These are phyloP conservation scores for Fusarium mangiferae DNA, from an alignment of 2,329 filamentous ascomycete genomes.

Conservation along the genomic window DNA sequence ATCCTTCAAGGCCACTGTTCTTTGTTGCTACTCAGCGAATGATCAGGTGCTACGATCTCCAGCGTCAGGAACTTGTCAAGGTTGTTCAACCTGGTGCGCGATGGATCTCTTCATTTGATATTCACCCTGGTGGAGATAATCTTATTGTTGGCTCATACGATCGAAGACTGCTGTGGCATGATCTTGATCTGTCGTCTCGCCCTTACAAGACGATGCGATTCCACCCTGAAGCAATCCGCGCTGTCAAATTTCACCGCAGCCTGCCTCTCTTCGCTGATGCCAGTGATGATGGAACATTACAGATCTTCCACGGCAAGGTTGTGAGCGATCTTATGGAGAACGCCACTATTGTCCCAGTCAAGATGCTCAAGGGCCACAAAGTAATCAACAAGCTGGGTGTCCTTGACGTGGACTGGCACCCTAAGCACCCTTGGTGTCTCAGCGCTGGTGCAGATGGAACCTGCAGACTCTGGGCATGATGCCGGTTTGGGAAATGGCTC, in stretches of 20 bases:
- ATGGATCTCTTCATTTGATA: constrained; percentile 92
- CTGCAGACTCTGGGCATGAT: constrained; percentile 80
- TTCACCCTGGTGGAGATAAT: constrained; percentile 94
- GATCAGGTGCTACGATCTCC: constrained; percentile 93
- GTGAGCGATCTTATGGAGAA: constrained; percentile 96
- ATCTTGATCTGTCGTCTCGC: constrained; percentile 87
- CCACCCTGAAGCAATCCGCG: constrained; percentile 89
- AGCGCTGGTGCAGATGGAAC: constrained; percentile 95
- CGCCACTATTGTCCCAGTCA: constrained; percentile 94
- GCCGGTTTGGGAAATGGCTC: not conserved
- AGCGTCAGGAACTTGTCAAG: constrained; percentile 90
- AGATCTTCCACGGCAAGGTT: constrained; percentile 97
- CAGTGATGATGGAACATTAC: constrained; percentile 91
- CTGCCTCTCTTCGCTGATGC: constrained; percentile 92
- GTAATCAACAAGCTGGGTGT: constrained; percentile 88
- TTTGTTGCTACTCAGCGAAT: constrained; percentile 96
- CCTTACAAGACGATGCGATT: constrained; percentile 98
- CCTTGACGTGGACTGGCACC: constrained; percentile 96
- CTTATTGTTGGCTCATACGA: constrained; percentile 95
- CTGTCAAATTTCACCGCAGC: constrained; percentile 86
- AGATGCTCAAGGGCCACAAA: constrained; percentile 91
- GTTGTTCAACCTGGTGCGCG: constrained; percentile 92
- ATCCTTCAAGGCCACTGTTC: constrained; percentile 90
- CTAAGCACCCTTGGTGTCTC: constrained; percentile 90
- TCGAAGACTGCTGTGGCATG: constrained; percentile 93